Percentiles rank a stretch among this genome's conserved stretches.
phyloP scores from a whole-genome alignment of 306 rosid species.

The Boehmeria nivea region DNA sequence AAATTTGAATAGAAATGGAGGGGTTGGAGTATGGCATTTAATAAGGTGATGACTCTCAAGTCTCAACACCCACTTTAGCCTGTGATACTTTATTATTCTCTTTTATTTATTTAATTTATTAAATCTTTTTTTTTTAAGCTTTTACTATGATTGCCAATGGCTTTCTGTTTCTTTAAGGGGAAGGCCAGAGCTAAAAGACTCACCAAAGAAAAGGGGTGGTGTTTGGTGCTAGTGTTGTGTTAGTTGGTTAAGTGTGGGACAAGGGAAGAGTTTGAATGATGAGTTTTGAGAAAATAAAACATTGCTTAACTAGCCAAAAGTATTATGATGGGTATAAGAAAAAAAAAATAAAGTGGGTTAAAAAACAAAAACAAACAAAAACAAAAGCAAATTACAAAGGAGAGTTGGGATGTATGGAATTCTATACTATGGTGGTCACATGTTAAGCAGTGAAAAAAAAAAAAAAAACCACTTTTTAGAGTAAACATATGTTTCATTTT shows the following conservation, averaged over 20 bases:
- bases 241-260: conserved; percentile 92
- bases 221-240: conserved; percentile 88
- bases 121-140: conserved; percentile 2
- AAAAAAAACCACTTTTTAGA: no score
- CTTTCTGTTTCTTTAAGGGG: conserved; percentile 93
- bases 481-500: no score
- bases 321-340: conserved; percentile 13
- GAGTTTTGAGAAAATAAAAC: conserved; percentile 42
- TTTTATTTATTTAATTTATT: conserved; percentile 18
- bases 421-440: background rate
- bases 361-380: background rate
- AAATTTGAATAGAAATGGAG: conserved; percentile 45
- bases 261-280: conserved; percentile 65
- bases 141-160: conserved; percentile 25
- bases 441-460: background rate
- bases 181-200: conserved; percentile 51
- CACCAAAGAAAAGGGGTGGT: conserved; percentile 28
- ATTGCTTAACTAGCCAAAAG: conserved; percentile 25
- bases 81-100: no score
- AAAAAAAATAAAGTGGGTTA: background rate
- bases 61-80: no score
- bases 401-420: background rate
- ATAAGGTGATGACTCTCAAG: no score
- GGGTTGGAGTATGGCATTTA: conserved; percentile 41
- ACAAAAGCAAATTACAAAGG: background rate